A percentile compares a stretch with the other conserved stretches of the same genome.
These are phyloP conservation scores for Podila clonocystis DNA, from an alignment of 192 early-diverging fungal genomes.

Conservation along the genomic window DNA sequence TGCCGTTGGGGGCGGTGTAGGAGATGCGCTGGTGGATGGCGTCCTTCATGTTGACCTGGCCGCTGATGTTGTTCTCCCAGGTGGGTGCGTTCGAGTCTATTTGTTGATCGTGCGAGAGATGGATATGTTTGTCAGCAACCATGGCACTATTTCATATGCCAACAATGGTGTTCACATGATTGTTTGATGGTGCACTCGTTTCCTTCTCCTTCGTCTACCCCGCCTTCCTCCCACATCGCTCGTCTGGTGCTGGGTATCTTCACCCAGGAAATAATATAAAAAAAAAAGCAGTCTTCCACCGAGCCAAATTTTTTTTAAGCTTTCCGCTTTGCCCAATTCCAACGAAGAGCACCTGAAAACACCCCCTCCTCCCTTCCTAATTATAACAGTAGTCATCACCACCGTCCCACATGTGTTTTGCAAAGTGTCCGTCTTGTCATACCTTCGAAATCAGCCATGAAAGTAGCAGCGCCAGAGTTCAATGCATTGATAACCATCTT, in stretches of 20 bases:
- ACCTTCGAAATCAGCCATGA: conserved; percentile 98
- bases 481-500: conserved; percentile 99
- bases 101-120: too few species aligned
- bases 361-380: conserved; percentile 4
- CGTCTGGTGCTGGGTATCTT: background rate
- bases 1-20: conserved; percentile 87
- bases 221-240: background rate
- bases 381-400: background rate
- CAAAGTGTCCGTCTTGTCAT: background rate
- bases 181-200: background rate
- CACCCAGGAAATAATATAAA: background rate
- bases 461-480: conserved; percentile 92
- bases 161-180: too few species aligned
- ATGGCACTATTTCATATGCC: too few species aligned
- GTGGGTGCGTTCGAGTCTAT: conserved; percentile 95
- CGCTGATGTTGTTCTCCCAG: conserved; percentile 88
- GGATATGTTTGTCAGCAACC: too few species aligned
- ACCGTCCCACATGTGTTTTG: background rate
- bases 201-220: background rate
- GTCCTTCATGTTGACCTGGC: conserved; percentile 95
- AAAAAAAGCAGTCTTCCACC: conserved; percentile 6
- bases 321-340: conserved; percentile 3
- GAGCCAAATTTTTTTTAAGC: conserved; percentile 9
- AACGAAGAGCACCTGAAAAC: background rate
- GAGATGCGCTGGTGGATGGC: conserved; percentile 87